Conservation (phyloP, 345 rosid species). For the Dovyalis caffra region DNA sequence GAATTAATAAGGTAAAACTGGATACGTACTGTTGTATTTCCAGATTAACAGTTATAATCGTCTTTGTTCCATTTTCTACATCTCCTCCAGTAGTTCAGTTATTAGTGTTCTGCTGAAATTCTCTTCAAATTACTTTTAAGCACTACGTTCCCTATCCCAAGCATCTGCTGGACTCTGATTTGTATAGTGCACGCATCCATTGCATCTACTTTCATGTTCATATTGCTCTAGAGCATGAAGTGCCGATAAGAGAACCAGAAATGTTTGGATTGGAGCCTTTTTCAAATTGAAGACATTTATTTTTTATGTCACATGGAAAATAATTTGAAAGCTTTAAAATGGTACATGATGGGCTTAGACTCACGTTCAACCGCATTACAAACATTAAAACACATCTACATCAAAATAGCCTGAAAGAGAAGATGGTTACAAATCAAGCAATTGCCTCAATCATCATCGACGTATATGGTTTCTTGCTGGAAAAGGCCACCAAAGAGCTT, state of each 20-base stretch:
- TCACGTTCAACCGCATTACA: slow-evolving; percentile 1
- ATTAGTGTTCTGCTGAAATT: no score
- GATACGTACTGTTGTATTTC: no score
- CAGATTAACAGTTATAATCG: no score
- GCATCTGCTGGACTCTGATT: not conserved
- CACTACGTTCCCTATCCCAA: no score
- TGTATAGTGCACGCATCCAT: not conserved
- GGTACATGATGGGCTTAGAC: not conserved
- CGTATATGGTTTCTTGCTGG: slow-evolving; percentile 82
- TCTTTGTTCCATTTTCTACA: no score
- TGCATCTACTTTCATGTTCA: not conserved
- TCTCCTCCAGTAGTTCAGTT: no score
- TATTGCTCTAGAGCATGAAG: not conserved
- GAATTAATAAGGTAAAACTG: no score
- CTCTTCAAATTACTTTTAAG: no score
- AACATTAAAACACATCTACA: slow-evolving; percentile 6
- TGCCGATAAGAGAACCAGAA: not conserved
- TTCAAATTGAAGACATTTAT: not conserved
- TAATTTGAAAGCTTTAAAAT: not conserved
- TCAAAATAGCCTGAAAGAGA: not conserved
- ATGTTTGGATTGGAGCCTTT: not conserved
- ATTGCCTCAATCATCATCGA: slow-evolving; percentile 65
- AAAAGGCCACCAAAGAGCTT: slow-evolving; percentile 87
- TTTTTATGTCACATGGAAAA: not conserved
- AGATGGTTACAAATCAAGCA: not conserved